phyloP scores from a whole-genome alignment of 139 green algal genomes.

The Asterochloris sp. region DNA sequence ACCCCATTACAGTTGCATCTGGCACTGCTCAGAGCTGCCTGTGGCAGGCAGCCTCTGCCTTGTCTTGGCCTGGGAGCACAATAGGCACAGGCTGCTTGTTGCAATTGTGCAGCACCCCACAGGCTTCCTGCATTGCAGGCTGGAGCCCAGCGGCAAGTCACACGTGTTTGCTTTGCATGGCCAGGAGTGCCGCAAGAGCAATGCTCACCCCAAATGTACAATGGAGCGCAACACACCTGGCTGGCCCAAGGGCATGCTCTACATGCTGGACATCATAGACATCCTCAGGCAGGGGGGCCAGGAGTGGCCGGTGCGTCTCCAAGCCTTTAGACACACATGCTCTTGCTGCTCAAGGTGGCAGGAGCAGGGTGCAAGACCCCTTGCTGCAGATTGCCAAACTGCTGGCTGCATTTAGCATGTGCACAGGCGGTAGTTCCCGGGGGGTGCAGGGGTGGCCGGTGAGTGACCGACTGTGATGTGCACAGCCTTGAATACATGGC shows the following conservation, averaged over 20 bases:
- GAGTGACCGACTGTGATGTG: no score
- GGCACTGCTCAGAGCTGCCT: background rate
- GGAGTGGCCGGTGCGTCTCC: background rate
- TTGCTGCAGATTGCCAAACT: no score
- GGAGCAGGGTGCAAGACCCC: no score
- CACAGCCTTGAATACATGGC: no score
- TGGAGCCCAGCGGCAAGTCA: conserved; percentile 57
- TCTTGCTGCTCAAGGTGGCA: no score
- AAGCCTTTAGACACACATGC: background rate
- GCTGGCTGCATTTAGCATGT: no score
- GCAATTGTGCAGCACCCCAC: background rate
- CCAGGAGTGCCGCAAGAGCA: conserved; percentile 49
- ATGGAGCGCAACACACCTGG: conserved; percentile 20
- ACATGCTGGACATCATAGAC: conserved; percentile 54
- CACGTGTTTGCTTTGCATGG: conserved; percentile 86
- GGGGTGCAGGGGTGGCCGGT: no score
- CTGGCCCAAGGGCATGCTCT: conserved; percentile 45
- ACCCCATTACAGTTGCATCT: background rate
- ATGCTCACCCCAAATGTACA: conserved; percentile 44
- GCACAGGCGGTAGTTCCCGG: no score
- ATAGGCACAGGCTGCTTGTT: background rate
- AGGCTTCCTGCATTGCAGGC: background rate
- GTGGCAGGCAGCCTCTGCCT: background rate
- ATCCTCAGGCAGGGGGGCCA: background rate
- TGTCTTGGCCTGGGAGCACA: background rate